A percentile compares a stretch with the other conserved stretches of the same genome.
Evolutionary conservation across 352 stramenopile genomes (phyloP).

Genomic region (Phytophthora pseudosyringae): DNA sequence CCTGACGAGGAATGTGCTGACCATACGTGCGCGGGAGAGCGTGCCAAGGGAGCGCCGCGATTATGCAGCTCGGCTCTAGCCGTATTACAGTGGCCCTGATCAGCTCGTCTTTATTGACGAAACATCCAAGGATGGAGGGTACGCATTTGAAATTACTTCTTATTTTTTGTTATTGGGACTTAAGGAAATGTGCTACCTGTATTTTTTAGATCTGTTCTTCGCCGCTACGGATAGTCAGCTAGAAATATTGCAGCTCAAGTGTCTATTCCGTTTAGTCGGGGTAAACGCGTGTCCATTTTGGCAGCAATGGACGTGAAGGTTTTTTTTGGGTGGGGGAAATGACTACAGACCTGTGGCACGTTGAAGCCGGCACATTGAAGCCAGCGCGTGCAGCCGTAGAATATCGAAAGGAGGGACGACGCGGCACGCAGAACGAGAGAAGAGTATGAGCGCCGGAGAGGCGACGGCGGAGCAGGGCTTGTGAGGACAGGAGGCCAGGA

Average conservation of each 20-base stretch:
- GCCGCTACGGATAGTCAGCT: slow-evolving; percentile 19
- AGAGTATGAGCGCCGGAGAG: no score
- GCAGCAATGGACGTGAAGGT: slow-evolving; percentile 25
- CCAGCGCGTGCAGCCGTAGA: no score
- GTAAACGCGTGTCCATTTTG: slow-evolving; percentile 22
- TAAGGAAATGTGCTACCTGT: neutral
- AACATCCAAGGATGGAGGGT: slow-evolving; percentile 25
- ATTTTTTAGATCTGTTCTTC: slow-evolving; percentile 7
- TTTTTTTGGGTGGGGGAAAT: no score
- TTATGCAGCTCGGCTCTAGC: slow-evolving; percentile 6
- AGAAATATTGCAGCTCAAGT: slow-evolving; percentile 8
- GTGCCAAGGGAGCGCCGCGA: slow-evolving; percentile 8
- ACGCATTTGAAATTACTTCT: neutral
- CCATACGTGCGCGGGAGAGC: slow-evolving; percentile 13
- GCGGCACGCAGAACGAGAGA: no score
- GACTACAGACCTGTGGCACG: no score
- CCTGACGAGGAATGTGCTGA: slow-evolving; percentile 16
- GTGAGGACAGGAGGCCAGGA: no score
- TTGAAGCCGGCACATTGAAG: no score
- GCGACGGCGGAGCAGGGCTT: no score
- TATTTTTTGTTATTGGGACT: slow-evolving; percentile 1
- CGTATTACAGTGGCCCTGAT: slow-evolving; percentile 30
- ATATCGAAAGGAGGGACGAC: no score
- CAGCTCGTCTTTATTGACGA: slow-evolving; percentile 35
- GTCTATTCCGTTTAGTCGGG: slow-evolving; percentile 13